Conservation (phyloP, 805 yeast species). For the Candida schatavii region DNA sequence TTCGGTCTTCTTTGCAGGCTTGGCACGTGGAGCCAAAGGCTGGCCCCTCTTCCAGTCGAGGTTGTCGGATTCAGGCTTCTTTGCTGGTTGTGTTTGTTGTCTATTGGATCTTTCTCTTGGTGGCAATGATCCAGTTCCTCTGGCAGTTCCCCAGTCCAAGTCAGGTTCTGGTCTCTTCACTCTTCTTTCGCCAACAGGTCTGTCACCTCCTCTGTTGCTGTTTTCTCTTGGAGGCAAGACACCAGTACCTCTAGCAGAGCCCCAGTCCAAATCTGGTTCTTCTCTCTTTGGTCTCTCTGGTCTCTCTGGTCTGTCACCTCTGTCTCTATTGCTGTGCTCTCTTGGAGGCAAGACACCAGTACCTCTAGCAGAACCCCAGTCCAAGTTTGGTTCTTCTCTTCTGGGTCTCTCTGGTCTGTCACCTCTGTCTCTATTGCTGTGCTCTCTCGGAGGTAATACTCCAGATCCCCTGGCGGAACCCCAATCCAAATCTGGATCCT, state of each 20-base stretch:
- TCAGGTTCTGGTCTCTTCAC: constrained; percentile 38
- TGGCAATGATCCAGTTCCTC: constrained; percentile 28
- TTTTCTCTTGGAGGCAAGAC: constrained; percentile 18
- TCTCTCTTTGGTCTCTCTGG: constrained; percentile 35
- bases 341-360: constrained; percentile 36
- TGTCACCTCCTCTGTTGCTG: constrained; percentile 19
- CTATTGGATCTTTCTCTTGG: constrained; percentile 27
- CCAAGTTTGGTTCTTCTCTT: constrained; percentile 56
- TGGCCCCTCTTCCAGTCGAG: constrained; percentile 41
- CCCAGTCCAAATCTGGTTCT: constrained; percentile 63
- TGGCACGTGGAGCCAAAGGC: constrained; percentile 21
- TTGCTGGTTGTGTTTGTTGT: constrained; percentile 13
- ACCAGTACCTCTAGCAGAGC: constrained; percentile 37
- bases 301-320: constrained; percentile 18
- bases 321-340: constrained; percentile 19
- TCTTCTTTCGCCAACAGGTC: constrained; percentile 19
- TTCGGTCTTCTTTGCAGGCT: constrained; percentile 10
- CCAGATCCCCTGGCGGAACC: constrained; percentile 37
- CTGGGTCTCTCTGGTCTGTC: constrained; percentile 26
- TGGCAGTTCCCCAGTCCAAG: constrained; percentile 43
- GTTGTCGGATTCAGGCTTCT: constrained; percentile 18
- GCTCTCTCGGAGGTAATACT: constrained; percentile 33
- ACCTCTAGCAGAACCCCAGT: constrained; percentile 53
- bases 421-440: constrained; percentile 23
- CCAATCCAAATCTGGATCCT: constrained; percentile 48